phyloP scores from a whole-genome alignment of 192 early-diverging fungal species.

The Coemansia sp. region DNA sequence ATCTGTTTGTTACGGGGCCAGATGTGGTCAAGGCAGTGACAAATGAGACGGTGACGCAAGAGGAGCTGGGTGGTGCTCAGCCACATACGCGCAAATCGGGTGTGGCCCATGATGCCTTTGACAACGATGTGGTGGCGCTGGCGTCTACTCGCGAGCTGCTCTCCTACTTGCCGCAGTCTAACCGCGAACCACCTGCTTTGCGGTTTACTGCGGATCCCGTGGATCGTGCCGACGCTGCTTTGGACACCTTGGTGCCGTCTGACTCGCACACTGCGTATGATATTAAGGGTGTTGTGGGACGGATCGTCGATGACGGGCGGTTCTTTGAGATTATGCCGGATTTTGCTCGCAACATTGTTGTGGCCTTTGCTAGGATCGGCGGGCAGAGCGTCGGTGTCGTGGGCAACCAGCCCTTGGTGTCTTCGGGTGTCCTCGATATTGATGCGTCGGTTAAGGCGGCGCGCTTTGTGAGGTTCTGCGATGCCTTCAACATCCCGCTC shows the following conservation, averaged over 20 bases:
- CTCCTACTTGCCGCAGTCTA: conserved; percentile 85
- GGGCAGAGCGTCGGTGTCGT: conserved; percentile 86
- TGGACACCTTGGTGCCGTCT: conserved; percentile 86
- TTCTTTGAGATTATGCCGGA: conserved; percentile 93
- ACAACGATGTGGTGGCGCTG: conserved; percentile 91
- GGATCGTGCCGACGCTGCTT: conserved; percentile 67
- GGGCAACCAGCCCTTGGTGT: conserved; percentile 94
- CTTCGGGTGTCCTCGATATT: conserved; percentile 94
- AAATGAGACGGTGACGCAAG: conserved; percentile 92
- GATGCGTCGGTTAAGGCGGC: conserved; percentile 94
- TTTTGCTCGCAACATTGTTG: conserved; percentile 89
- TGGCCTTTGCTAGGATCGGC: conserved; percentile 83
- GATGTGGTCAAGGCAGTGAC: conserved; percentile 96
- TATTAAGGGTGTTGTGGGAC: conserved; percentile 83
- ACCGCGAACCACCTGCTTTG: conserved; percentile 65
- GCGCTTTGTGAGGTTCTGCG: conserved; percentile 93
- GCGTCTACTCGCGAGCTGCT: conserved; percentile 76
- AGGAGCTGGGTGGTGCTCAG: conserved; percentile 89
- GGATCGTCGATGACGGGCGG: conserved; percentile 76
- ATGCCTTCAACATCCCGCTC: conserved; percentile 94
- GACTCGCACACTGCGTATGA: conserved; percentile 93
- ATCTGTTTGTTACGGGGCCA: conserved; percentile 96
- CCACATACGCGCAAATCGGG: conserved; percentile 89
- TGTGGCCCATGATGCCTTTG: conserved; percentile 89
- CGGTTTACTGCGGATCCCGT: conserved; percentile 64